Evolutionary conservation across 495 filamentous ascomycete species (phyloP).

Genomic region (Penicillium antarcticum): DNA sequence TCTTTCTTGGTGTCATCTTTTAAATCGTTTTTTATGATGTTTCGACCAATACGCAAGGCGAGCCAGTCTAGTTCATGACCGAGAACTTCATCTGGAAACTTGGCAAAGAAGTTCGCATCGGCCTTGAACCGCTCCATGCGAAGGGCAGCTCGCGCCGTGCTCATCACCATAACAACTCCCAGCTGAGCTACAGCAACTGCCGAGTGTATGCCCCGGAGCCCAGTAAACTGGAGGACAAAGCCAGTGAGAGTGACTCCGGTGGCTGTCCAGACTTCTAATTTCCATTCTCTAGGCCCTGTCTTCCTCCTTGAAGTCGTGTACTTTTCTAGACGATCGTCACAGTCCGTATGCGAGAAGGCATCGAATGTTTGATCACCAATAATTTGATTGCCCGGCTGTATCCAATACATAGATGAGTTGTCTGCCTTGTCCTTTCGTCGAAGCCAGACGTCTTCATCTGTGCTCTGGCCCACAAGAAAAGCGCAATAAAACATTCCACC

Average conservation of each 20-base stretch:
- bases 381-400: conserved; percentile 9
- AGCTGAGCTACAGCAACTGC: conserved; percentile 5
- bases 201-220: conserved; percentile 5
- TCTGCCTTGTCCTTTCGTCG: background rate
- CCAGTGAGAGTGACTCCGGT: background rate
- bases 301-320: conserved; percentile 7
- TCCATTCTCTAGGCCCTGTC: background rate
- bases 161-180: conserved; percentile 5
- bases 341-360: conserved; percentile 4
- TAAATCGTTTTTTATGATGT: background rate
- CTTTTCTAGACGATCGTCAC: background rate
- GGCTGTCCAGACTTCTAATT: conserved; percentile 1
- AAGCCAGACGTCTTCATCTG: background rate
- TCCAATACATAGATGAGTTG: conserved; percentile 3
- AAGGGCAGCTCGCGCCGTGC: background rate
- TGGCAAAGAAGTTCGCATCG: background rate
- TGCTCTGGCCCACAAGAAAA: conserved; percentile 9
- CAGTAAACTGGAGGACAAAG: conserved; percentile 9
- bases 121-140: conserved; percentile 2
- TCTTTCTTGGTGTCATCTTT: background rate
- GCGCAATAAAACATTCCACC: conserved; percentile 10
- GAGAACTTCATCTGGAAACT: background rate
- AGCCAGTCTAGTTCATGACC: conserved; percentile 15
- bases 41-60: background rate
- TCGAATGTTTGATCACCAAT: conserved; percentile 12